These are phyloP conservation scores for Daldinia vernicosa DNA, from an alignment of 495 filamentous ascomycete genomes.

Conservation along the genomic window DNA sequence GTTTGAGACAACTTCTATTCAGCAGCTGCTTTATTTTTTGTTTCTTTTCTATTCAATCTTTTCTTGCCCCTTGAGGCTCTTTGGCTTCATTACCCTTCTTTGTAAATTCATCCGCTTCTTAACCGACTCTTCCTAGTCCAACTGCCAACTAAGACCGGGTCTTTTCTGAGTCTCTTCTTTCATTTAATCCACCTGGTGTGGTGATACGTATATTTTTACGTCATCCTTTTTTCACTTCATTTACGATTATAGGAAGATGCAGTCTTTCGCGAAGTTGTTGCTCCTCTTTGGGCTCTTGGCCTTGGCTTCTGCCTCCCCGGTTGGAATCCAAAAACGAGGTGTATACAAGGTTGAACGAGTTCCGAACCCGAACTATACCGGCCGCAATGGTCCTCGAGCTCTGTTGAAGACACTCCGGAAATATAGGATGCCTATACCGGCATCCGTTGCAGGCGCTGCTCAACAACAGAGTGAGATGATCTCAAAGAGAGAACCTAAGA, in stretches of 20 bases:
- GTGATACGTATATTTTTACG: slow-evolving; percentile 26
- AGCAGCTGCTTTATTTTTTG: slow-evolving; percentile 24
- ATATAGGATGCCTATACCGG: slow-evolving; percentile 63
- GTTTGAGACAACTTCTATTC: slow-evolving; percentile 42
- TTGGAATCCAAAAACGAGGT: slow-evolving; percentile 52
- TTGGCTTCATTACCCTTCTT: slow-evolving; percentile 30
- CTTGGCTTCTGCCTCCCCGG: slow-evolving; percentile 53
- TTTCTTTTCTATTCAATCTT: slow-evolving; percentile 28
- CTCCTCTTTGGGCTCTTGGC: slow-evolving; percentile 52
- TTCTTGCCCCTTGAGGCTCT: slow-evolving; percentile 18
- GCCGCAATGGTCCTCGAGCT: slow-evolving; percentile 63
- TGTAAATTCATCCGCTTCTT: slow-evolving; percentile 26
- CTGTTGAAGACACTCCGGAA: slow-evolving; percentile 71
- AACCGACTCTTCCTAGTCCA: slow-evolving; percentile 16
- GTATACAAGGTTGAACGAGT: slow-evolving; percentile 69
- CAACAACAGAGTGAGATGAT: slow-evolving; percentile 46
- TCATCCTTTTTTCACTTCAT: slow-evolving; percentile 18
- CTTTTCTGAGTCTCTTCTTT: slow-evolving; percentile 22
- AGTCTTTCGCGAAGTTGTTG: slow-evolving; percentile 47
- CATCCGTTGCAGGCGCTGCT: slow-evolving; percentile 50
- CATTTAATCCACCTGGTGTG: slow-evolving; percentile 40
- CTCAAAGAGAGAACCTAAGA: slow-evolving; percentile 38
- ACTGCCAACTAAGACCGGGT: slow-evolving; percentile 14
- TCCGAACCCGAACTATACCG: slow-evolving; percentile 60
- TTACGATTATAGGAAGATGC: slow-evolving; percentile 42